These are phyloP conservation scores for Diaporthe sp. DNA, from an alignment of 2,329 filamentous ascomycete genomes.

Conservation along the genomic window DNA sequence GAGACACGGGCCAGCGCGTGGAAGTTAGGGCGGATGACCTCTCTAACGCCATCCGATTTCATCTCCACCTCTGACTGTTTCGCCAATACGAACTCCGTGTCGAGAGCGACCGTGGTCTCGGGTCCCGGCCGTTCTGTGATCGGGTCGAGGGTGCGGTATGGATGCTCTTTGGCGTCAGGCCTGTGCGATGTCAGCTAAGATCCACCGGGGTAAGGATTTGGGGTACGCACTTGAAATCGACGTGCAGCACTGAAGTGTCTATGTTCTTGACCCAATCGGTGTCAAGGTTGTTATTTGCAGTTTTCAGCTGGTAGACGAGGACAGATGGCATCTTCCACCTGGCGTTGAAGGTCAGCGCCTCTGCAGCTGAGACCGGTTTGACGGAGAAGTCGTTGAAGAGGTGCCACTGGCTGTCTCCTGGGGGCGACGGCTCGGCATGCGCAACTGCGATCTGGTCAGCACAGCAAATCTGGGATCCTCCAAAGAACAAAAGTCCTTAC, in stretches of 20 bases:
- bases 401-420: constrained; percentile 84
- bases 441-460: constrained; percentile 61
- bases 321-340: constrained; percentile 95
- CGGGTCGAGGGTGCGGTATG: constrained; percentile 70
- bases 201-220: too few relatives aligned
- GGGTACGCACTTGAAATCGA: constrained; percentile 68
- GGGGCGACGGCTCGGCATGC: constrained; percentile 71
- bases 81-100: constrained; percentile 95
- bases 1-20: constrained; percentile 94
- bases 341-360: constrained; percentile 90
- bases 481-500: too few relatives aligned
- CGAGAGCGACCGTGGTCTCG: constrained; percentile 85
- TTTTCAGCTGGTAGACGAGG: constrained; percentile 86
- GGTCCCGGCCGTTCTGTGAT: constrained; percentile 75
- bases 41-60: constrained; percentile 91
- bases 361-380: constrained; percentile 80
- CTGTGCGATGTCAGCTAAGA: constrained; percentile 51
- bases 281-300: constrained; percentile 85
- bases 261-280: constrained; percentile 87
- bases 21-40: constrained; percentile 91
- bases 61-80: constrained; percentile 96
- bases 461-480: not conserved
- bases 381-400: constrained; percentile 98
- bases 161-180: constrained; percentile 59
- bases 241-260: constrained; percentile 87